Conservation (phyloP, 116 monocot species). For the Iris pallida region DNA sequence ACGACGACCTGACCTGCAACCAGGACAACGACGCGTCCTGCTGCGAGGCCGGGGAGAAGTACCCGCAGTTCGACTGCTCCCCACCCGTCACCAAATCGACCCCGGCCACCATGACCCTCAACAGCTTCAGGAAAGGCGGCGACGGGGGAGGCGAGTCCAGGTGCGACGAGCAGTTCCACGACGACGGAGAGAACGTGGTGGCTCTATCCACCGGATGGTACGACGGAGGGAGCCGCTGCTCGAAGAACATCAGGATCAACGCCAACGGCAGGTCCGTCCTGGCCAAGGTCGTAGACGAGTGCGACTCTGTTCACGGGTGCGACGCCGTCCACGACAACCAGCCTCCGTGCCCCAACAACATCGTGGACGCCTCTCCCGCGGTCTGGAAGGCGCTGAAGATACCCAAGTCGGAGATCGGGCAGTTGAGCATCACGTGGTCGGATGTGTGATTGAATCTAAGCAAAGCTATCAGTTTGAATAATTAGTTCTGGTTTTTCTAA, state of each 20-base stretch:
- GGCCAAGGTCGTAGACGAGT: slow-evolving; percentile 1
- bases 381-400: slow-evolving; percentile 3
- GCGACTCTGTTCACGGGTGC: not conserved
- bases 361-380: slow-evolving; percentile 5
- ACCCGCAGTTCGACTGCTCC: not conserved
- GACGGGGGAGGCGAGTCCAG: not conserved
- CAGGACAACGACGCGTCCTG: too few relatives aligned
- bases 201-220: slow-evolving; percentile 9
- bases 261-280: not conserved
- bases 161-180: not conserved
- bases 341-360: not conserved
- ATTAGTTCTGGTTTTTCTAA: too few relatives aligned
- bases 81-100: not conserved
- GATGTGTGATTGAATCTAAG: not conserved
- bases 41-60: too few relatives aligned
- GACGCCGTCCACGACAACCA: too few relatives aligned
- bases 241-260: not conserved
- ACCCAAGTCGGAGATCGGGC: not conserved
- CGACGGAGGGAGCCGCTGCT: slow-evolving; percentile 1
- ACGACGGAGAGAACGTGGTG: not conserved
- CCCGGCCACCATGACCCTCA: not conserved
- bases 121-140: slow-evolving; percentile 3
- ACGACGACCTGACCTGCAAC: too few relatives aligned
- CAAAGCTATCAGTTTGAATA: too few relatives aligned
- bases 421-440: not conserved